Evolutionary conservation across 1,284 basidiomycete genomes (phyloP).

Genomic region (Rhodotorula glutinis): DNA sequence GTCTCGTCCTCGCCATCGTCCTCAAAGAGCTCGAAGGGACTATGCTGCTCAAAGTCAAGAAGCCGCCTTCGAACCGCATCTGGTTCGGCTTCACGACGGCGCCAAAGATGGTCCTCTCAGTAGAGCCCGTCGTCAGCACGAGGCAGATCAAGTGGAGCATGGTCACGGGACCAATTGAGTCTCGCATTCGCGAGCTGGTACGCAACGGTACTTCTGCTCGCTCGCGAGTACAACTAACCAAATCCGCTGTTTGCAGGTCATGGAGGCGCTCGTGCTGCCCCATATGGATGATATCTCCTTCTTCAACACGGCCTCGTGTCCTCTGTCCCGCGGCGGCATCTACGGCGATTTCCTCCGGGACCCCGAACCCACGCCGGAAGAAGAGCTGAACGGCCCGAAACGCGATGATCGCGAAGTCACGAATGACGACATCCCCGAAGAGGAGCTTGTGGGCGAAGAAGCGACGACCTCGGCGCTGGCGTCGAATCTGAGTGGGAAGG

Average conservation of each 20-base stretch:
- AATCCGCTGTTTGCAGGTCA: conserved; percentile 58
- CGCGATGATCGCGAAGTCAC: neutral
- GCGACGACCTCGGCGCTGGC: neutral
- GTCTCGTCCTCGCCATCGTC: conserved; percentile 78
- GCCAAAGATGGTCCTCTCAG: conserved; percentile 81
- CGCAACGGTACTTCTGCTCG: conserved; percentile 48
- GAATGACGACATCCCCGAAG: neutral
- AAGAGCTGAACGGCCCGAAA: conserved; percentile 12
- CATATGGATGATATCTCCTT: conserved; percentile 98
- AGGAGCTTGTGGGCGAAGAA: neutral
- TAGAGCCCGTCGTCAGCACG: conserved; percentile 90
- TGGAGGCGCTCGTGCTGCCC: conserved; percentile 88
- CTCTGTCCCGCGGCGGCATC: conserved; percentile 77
- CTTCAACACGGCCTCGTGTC: conserved; percentile 66
- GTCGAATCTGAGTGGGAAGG: neutral
- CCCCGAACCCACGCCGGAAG: neutral
- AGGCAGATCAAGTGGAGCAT: conserved; percentile 86
- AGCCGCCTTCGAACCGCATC: conserved; percentile 89
- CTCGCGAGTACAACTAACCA: neutral
- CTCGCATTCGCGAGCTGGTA: conserved; percentile 81
- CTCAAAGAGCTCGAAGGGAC: conserved; percentile 87
- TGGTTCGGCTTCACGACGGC: conserved; percentile 97
- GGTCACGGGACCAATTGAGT: conserved; percentile 85
- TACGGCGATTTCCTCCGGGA: conserved; percentile 61
- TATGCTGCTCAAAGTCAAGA: conserved; percentile 81